Conservation (phyloP, 2,329 filamentous ascomycete species). For the Coniochaeta hoffmannii region DNA sequence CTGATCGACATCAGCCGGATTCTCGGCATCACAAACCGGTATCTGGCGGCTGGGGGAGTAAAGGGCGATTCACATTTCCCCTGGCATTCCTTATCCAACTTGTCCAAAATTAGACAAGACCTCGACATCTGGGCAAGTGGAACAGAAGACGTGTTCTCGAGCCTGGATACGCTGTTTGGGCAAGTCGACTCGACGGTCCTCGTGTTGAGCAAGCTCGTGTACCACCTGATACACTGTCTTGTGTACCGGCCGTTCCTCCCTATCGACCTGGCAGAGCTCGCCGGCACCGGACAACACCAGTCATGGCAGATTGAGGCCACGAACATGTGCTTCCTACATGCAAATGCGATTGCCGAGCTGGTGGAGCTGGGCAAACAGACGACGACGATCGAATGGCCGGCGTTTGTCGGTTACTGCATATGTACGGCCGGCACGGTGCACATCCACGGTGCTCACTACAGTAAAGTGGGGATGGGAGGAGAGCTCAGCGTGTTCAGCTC, state of each 20-base stretch:
- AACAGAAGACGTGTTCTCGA: slow-evolving; percentile 71
- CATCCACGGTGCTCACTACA: slow-evolving; percentile 78
- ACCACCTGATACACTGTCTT: slow-evolving; percentile 79
- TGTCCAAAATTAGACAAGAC: slow-evolving; percentile 80
- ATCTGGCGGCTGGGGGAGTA: slow-evolving; percentile 76
- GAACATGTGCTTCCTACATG: slow-evolving; percentile 78
- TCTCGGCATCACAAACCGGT: slow-evolving; percentile 74
- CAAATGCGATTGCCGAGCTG: slow-evolving; percentile 79
- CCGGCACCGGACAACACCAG: slow-evolving; percentile 75
- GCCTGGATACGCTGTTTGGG: slow-evolving; percentile 66
- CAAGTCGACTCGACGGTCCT: slow-evolving; percentile 72
- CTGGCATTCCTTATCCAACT: slow-evolving; percentile 78
- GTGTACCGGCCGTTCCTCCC: slow-evolving; percentile 83
- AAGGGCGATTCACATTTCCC: slow-evolving; percentile 88
- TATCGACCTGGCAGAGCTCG: slow-evolving; percentile 73
- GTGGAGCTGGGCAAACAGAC: slow-evolving; percentile 72
- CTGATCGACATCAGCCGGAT: slow-evolving; percentile 80
- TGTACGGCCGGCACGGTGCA: slow-evolving; percentile 84
- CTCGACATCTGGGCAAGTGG: slow-evolving; percentile 80
- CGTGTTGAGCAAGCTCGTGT: slow-evolving; percentile 78
- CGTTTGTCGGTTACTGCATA: slow-evolving; percentile 80
- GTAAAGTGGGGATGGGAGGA: slow-evolving; percentile 34
- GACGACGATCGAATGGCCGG: slow-evolving; percentile 73
- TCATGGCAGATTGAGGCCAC: slow-evolving; percentile 91
- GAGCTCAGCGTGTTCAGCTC: slow-evolving; percentile 56